These are phyloP conservation scores for Teunomyces atbi DNA, from an alignment of 805 yeast species.

Conservation along the genomic window DNA sequence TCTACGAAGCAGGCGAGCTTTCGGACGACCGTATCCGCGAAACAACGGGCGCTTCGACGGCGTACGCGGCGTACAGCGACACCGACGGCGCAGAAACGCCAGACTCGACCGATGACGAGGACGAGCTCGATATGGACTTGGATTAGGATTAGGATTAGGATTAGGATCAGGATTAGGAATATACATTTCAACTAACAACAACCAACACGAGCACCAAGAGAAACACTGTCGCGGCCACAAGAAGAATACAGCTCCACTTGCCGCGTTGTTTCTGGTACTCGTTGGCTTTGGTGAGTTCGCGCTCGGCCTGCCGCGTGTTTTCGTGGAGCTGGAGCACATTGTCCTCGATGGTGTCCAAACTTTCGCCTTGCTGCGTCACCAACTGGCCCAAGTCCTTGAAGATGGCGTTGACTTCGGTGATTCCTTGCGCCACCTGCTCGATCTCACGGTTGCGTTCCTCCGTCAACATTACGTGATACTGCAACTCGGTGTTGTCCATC, in stretches of 20 bases:
- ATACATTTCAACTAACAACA: conserved; percentile 36
- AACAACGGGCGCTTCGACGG: neutral
- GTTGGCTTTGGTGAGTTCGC: conserved; percentile 71
- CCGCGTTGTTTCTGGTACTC: conserved; percentile 68
- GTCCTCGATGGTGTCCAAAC: conserved; percentile 79
- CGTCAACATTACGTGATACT: conserved; percentile 61
- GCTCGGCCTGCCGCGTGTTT: conserved; percentile 67
- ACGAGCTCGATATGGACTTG: neutral
- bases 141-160: neutral
- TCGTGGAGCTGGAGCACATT: conserved; percentile 63
- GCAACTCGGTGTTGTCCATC: conserved; percentile 50
- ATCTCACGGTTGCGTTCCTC: conserved; percentile 76
- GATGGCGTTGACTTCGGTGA: conserved; percentile 79
- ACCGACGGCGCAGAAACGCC: conserved; percentile 1
- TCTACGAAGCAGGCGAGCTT: conserved; percentile 9
- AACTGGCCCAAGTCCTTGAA: conserved; percentile 77
- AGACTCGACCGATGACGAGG: neutral
- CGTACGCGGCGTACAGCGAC: neutral
- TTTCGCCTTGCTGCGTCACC: conserved; percentile 82
- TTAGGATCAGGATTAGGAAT: neutral
- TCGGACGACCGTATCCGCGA: neutral
- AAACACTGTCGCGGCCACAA: conserved; percentile 57
- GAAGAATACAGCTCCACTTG: conserved; percentile 69
- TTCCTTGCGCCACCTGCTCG: conserved; percentile 69
- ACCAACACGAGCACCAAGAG: conserved; percentile 59